Conservation (phyloP, 2,329 filamentous ascomycete genomes). For the Pestalotiopsis fici region DNA sequence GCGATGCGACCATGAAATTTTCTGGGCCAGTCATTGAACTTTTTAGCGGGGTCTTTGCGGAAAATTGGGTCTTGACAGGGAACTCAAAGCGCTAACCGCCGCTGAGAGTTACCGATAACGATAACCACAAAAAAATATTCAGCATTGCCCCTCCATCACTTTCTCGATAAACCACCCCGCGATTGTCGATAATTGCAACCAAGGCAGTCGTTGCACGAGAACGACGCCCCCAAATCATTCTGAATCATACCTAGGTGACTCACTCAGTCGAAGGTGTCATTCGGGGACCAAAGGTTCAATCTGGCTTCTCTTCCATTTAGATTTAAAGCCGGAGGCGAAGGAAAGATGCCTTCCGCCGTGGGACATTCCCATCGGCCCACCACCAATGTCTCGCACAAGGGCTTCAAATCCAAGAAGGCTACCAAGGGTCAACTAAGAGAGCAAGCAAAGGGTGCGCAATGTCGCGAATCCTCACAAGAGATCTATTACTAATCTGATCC, state of each 20-base stretch:
- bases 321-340: constrained; percentile 79
- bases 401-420: constrained; percentile 89
- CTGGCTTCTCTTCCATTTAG: constrained; percentile 77
- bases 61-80: neutral
- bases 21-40: neutral
- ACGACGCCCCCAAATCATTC: neutral
- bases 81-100: neutral
- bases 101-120: neutral
- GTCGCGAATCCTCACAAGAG: neutral
- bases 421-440: constrained; percentile 88
- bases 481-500: neutral
- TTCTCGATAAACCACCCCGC: constrained; percentile 1
- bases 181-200: neutral
- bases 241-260: neutral
- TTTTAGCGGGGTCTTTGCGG: constrained; percentile 2
- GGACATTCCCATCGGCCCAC: constrained; percentile 89
- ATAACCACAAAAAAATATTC: constrained; percentile 3
- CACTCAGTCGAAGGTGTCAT: neutral
- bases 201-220: neutral
- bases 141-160: neutral
- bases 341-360: constrained; percentile 73
- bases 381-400: constrained; percentile 84
- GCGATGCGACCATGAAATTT: constrained; percentile 1
- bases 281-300: constrained; percentile 32
- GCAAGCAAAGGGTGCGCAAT: constrained; percentile 70